Base-by-base conservation (phyloP, 208 protist species). In the Crithidia thermophila region DNA sequence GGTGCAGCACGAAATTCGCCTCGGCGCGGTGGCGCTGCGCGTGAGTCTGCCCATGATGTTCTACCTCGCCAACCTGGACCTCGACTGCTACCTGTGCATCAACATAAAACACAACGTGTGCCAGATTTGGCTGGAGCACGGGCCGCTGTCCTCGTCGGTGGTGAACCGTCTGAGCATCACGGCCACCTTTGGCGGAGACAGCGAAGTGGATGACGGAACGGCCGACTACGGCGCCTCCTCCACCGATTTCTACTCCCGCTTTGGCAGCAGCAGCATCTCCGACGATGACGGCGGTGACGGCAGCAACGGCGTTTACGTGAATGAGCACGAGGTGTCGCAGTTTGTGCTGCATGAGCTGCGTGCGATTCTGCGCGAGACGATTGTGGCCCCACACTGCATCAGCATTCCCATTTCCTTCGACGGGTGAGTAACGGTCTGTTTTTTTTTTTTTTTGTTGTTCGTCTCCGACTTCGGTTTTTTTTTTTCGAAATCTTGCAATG, bases 61-160 rank as follows among this genome's bases (percentile, higher is more conserved):
- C 14, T 71, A 77, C 56, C 45, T 93, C 18, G 70, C 79, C 0
- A 84, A 90, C 46, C 69, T 93, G 40, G 85, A 93, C 62, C 75
- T 95, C 21, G 87, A 93, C 61, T 92, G 84, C 69, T 85, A 83
- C 63, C 51, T 95, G 8, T 90, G 81, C 51, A 42, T 93, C 20
- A 95, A 95, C 58, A 27, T 93, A 11, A 70, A 75, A 40, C 33
- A 75, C 47, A 85, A 77, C 62, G 62, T 43, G 51, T 90, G 85
- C 59, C 77, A 72, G 74, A 16, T 92, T 36, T 93, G 87, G 83
- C 69, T 95, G 31, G 81, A 92, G 53, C 84, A 80, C 3, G 87
- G 85, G 10, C 84, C 83, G 58, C 66, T 93, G 14, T 85, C 78
- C 4, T 39, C 70, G n/a, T 90, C 79, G 21, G 75, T 85, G 13